Evolutionary conservation across 345 rosid genomes (phyloP), one percentile per base, ranked within the genome.

Genomic region (Brassica carinata): DNA sequence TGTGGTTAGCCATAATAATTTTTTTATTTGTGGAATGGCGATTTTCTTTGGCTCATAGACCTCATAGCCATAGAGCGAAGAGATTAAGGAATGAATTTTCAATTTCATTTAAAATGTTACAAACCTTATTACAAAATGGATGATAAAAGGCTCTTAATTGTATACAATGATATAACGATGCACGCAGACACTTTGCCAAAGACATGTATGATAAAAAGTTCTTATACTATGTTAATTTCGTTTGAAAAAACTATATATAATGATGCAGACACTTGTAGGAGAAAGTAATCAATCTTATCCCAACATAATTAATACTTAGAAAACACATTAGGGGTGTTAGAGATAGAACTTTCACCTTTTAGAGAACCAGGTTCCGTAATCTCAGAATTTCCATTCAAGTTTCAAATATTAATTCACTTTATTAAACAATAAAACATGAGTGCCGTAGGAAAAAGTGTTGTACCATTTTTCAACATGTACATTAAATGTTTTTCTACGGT

Each of bases 391-490:
- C 14, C 30, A 8, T 8, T 19, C 19, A 61, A 72, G 14, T 59
- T 71, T 74, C 1, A 0, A 66, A 23, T 59, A 2, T 75, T 27
- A 43, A 61, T 18, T 26, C 7, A 7, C 15, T 30, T 13, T 62
- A 72, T 61, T 3, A 61, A 72, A 73, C 18, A 23, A 36, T 18
- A 13, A 73, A 29, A 73, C 69, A 58, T 58, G 29, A 55, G 30
- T 55, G 14, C 53, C 48, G 30, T 71, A 57, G 6, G 15, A 36
- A 38, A 72, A 8, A 23, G 0, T 59, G 73, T 3, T 70, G 6
- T 48, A 71, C 57, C 64, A 34, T 53, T 53, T 57, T 55, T 64
- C 71, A 71, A 78, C 65, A 78, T 36, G 45, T 64, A 72, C 72
- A 78, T 72, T 72, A 5, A 78, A 72, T 78, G 61, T 5, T 15